A percentile compares a stretch with the other conserved stretches of the same genome.
These are phyloP conservation scores for Hordeum pubiflorum DNA, from an alignment of 202 grass and related monocot genomes.

Conservation along the genomic window DNA sequence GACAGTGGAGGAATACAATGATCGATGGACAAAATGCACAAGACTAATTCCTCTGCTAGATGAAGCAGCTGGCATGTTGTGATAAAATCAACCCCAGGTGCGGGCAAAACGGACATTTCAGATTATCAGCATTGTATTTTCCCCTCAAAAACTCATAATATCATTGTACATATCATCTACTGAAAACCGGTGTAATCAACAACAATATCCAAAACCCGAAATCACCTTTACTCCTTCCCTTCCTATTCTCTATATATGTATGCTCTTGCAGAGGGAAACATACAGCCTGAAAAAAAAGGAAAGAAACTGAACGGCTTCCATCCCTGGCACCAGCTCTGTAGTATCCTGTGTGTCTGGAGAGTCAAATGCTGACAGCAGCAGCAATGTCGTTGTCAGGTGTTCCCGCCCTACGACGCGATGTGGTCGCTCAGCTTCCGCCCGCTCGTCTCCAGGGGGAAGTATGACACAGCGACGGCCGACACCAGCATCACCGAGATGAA, in stretches of 20 bases:
- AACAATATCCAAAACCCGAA: background rate
- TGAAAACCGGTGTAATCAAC: background rate
- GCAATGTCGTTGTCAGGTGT: background rate
- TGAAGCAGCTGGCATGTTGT: background rate
- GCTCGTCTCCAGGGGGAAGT: constrained; percentile 78
- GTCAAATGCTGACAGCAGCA: background rate
- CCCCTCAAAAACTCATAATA: background rate
- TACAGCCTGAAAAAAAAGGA: background rate
- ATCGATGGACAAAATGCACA: background rate
- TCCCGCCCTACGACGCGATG: constrained; percentile 20
- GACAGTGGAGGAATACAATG: background rate
- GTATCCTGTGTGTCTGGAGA: constrained; percentile 1
- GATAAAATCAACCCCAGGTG: background rate
- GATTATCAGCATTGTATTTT: background rate
- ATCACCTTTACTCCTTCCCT: background rate
- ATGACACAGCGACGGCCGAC: constrained; percentile 41
- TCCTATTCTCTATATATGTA: background rate
- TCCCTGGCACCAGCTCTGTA: background rate
- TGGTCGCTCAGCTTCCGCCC: constrained; percentile 71
- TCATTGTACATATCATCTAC: constrained; percentile 4
- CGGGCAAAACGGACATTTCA: background rate
- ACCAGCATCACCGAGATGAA: constrained; percentile 68
- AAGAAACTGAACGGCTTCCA: background rate
- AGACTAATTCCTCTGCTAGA: background rate
- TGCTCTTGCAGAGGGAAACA: background rate